phyloP scores from a whole-genome alignment of 441 rosid species.

The Gossypium davidsonii region DNA sequence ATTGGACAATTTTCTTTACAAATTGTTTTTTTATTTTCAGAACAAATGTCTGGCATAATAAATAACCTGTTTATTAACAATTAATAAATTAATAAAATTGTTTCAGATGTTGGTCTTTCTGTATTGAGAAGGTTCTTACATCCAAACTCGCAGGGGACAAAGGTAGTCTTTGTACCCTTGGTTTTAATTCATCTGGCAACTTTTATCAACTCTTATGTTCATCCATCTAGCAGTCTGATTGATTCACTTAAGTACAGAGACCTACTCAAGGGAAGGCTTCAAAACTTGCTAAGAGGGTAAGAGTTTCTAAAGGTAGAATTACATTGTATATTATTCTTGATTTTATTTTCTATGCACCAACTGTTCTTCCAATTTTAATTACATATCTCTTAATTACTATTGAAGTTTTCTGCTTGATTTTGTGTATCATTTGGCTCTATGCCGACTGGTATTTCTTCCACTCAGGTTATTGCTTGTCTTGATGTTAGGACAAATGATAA shows the following conservation, averaged over 20 bases:
- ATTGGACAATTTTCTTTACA: neutral
- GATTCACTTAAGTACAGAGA: constrained; percentile 67
- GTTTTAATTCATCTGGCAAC: neutral
- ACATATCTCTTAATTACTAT: neutral
- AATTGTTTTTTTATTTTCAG: neutral
- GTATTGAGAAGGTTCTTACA: constrained; percentile 73
- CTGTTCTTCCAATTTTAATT: neutral
- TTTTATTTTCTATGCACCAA: constrained; percentile 5
- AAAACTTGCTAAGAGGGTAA: constrained; percentile 92
- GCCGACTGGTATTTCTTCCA: constrained; percentile 9
- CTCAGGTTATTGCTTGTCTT: constrained; percentile 89
- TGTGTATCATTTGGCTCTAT: neutral
- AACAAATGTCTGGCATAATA: neutral
- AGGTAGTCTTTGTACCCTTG: constrained; percentile 46
- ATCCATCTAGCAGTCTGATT: constrained; percentile 36
- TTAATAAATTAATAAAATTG: constrained; percentile 15
- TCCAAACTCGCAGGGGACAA: constrained; percentile 36
- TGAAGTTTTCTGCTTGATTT: neutral
- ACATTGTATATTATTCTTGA: constrained; percentile 1
- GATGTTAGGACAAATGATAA: constrained; percentile 89
- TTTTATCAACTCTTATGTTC: constrained; percentile 12
- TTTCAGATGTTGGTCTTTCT: constrained; percentile 89
- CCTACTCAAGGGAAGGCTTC: constrained; percentile 67
- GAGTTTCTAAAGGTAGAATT: constrained; percentile 9
- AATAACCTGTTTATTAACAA: neutral